phyloP scores from a whole-genome alignment of 768 basidiomycete species.

The Naematelia aurantialba region DNA sequence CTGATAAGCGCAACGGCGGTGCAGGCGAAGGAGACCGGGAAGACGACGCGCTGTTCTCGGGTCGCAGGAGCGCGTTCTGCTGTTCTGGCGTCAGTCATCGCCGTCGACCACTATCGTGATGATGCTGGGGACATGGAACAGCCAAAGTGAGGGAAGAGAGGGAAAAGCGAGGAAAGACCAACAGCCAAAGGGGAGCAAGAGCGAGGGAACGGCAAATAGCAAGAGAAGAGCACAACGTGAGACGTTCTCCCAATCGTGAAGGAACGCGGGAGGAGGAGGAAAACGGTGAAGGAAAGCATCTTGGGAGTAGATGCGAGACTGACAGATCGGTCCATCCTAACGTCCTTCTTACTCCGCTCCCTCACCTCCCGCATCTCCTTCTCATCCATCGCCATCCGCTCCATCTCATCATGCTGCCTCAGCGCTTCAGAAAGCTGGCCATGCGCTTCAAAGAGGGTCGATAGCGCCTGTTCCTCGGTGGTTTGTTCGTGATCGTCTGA shows the following conservation, averaged over 20 bases:
- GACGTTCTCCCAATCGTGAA: too few relatives aligned
- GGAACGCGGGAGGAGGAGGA: too few relatives aligned
- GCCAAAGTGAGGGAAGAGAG: not conserved
- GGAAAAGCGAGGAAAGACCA: not conserved
- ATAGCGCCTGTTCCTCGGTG: conserved; percentile 69
- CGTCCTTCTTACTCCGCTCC: conserved; percentile 67
- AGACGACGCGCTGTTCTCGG: conserved; percentile 29
- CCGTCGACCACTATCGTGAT: too few relatives aligned
- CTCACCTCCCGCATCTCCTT: conserved; percentile 60
- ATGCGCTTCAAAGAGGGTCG: conserved; percentile 68
- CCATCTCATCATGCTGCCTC: conserved; percentile 71
- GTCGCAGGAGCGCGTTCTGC: not conserved
- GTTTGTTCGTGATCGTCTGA: conserved; percentile 54
- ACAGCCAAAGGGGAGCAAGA: not conserved
- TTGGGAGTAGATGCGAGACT: too few relatives aligned
- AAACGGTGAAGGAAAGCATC: not conserved
- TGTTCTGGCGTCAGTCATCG: too few relatives aligned
- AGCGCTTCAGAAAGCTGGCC: conserved; percentile 66
- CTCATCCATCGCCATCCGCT: conserved; percentile 61
- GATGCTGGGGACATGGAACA: not conserved
- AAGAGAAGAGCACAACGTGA: not conserved
- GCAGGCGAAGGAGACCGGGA: conserved; percentile 48
- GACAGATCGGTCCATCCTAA: conserved; percentile 65
- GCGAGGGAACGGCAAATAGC: not conserved
- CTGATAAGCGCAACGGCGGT: conserved; percentile 28